Conservation (phyloP, 2,329 filamentous ascomycete genomes). For the Calonectria hawksworthii region DNA sequence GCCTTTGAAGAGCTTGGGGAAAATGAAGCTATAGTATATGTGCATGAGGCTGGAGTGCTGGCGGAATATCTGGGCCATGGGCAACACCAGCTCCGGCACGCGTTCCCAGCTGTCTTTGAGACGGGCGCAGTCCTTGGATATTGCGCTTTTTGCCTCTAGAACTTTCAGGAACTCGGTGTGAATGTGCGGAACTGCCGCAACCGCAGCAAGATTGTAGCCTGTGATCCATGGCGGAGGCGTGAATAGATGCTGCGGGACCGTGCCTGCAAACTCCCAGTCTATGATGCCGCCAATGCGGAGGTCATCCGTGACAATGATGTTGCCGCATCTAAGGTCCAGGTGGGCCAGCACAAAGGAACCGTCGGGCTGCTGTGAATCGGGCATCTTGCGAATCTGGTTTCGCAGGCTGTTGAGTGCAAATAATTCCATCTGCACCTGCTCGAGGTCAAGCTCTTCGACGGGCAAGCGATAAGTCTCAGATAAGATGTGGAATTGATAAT, state of each 20-base stretch:
- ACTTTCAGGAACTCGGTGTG: not conserved
- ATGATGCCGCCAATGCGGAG: not conserved
- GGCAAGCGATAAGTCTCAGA: not conserved
- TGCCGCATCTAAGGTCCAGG: not conserved
- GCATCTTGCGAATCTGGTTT: not conserved
- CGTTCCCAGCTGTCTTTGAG: not conserved
- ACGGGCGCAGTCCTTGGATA: not conserved
- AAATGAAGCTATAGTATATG: not conserved
- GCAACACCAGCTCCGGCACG: not conserved
- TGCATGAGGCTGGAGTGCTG: not conserved
- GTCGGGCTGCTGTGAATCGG: not conserved
- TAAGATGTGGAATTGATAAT: not conserved
- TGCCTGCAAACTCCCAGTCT: not conserved
- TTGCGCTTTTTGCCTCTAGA: not conserved
- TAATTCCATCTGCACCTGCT: not conserved
- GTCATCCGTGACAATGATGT: not conserved
- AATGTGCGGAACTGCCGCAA: not conserved
- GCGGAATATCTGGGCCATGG: not conserved
- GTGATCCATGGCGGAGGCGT: not conserved
- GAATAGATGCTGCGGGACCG: not conserved
- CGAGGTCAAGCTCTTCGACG: not conserved
- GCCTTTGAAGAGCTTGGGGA: not conserved
- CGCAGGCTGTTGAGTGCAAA: not conserved
- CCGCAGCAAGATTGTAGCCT: not conserved
- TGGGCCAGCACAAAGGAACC: not conserved